Evolutionary conservation across 306 rosid genomes (phyloP).

Genomic region (Canavalia gladiata): DNA sequence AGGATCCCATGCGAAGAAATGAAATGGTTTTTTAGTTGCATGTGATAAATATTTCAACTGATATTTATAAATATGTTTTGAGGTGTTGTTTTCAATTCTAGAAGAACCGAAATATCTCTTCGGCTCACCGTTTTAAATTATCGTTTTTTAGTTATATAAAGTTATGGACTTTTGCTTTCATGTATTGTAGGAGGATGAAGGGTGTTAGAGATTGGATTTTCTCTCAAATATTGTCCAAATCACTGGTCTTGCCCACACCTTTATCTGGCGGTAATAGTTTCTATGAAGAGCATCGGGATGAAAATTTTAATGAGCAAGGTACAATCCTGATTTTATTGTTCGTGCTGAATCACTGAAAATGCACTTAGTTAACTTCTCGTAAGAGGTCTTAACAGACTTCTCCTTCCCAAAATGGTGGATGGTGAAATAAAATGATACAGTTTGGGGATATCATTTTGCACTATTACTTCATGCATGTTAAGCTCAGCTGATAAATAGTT

Average conservation of each 20-base stretch:
- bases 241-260: slow-evolving; percentile 74
- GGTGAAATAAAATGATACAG: slow-evolving; percentile 18
- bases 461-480: slow-evolving; percentile 5
- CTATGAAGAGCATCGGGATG: slow-evolving; percentile 56
- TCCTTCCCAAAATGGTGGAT: slow-evolving; percentile 2
- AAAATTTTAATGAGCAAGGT: slow-evolving; percentile 76
- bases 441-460: neutral
- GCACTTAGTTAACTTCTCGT: slow-evolving; percentile 3
- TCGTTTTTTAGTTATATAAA: slow-evolving; percentile 12
- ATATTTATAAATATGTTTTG: slow-evolving; percentile 1
- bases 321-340: slow-evolving; percentile 18
- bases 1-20: neutral
- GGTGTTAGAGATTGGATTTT: slow-evolving; percentile 82
- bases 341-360: slow-evolving; percentile 28
- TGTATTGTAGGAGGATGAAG: slow-evolving; percentile 77
- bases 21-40: slow-evolving; percentile 6
- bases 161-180: slow-evolving; percentile 36
- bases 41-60: slow-evolving; percentile 25
- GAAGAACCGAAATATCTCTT: neutral
- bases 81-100: neutral
- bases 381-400: neutral
- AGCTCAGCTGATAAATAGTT: slow-evolving; percentile 25
- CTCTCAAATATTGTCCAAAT: slow-evolving; percentile 81
- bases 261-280: slow-evolving; percentile 63
- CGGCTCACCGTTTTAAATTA: neutral